A percentile compares a stretch with the other conserved stretches of the same genome.
Evolutionary conservation across 129 eudicot species (phyloP).

Genomic region (Centella asiatica): DNA sequence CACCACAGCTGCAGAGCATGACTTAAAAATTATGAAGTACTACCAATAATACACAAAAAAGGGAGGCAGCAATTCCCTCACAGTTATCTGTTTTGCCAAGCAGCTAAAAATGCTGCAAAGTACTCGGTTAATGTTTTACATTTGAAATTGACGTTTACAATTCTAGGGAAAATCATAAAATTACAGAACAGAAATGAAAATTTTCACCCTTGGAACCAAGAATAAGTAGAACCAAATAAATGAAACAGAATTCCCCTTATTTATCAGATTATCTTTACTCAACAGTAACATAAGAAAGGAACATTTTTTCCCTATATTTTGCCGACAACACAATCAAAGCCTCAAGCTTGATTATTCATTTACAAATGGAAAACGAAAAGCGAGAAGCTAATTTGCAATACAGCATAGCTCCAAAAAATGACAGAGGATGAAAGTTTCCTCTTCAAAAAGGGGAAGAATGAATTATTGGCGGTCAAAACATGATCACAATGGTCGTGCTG

Average conservation of each 20-base stretch:
- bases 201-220: background rate
- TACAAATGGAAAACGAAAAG: conserved; percentile 5
- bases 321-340: background rate
- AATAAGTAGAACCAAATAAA: background rate
- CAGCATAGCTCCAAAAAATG: conserved; percentile 14
- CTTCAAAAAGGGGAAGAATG: background rate
- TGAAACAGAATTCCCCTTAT: background rate
- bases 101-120: background rate
- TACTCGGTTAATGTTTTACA: too few species aligned
- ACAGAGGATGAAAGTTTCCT: conserved; percentile 10
- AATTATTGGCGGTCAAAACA: conserved; percentile 18
- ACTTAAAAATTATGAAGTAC: conserved; percentile 15
- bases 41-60: too few species aligned
- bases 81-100: too few species aligned
- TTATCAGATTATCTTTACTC: background rate
- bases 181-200: background rate
- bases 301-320: background rate
- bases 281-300: background rate
- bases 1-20: too few species aligned
- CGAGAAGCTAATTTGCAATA: background rate
- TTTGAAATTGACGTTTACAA: too few species aligned
- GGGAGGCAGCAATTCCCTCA: background rate
- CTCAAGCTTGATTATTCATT: background rate
- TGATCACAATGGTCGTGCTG: conserved; percentile 34
- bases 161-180: too few species aligned